A percentile compares a stretch with the other conserved stretches of the same genome.
phyloP scores from a whole-genome alignment of 2,329 filamentous ascomycete genomes.

The Fusarium papillatum region DNA sequence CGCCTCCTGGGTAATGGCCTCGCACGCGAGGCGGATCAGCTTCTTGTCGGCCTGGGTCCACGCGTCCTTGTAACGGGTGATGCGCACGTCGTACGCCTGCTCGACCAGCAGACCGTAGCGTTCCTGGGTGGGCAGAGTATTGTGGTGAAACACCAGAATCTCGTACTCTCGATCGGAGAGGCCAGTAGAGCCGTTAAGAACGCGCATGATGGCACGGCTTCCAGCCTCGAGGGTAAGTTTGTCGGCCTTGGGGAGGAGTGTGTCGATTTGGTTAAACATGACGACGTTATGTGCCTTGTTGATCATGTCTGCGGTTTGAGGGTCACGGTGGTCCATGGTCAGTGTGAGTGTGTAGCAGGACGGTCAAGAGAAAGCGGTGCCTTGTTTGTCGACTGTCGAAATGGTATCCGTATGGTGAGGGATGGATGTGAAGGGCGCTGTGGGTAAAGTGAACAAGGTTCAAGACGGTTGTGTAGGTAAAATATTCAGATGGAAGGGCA shows the following conservation, averaged over 20 bases:
- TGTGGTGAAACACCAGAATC: not conserved
- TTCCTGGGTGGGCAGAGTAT: not conserved
- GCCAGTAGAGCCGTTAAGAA: not conserved
- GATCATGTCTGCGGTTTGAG: not conserved
- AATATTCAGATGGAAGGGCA: not conserved
- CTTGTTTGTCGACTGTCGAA: not conserved
- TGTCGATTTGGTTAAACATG: not conserved
- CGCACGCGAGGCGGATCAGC: not conserved
- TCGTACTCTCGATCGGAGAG: not conserved
- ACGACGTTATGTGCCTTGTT: not conserved
- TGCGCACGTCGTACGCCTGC: not conserved
- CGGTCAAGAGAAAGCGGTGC: not conserved
- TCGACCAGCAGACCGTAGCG: not conserved
- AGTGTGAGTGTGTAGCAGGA: not conserved
- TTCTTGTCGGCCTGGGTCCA: not conserved
- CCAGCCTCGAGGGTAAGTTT: not conserved
- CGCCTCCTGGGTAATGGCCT: too few relatives aligned
- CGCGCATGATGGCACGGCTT: not conserved
- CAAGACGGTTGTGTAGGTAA: not conserved
- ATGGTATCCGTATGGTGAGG: not conserved
- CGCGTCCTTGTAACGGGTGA: not conserved
- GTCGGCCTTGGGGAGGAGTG: not conserved
- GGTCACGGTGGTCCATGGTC: not conserved
- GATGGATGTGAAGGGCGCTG: not conserved
- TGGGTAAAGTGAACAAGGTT: not conserved